Base-by-base conservation (phyloP, 371 early-diverging fungal species). In the Mucor circinelloides region DNA sequence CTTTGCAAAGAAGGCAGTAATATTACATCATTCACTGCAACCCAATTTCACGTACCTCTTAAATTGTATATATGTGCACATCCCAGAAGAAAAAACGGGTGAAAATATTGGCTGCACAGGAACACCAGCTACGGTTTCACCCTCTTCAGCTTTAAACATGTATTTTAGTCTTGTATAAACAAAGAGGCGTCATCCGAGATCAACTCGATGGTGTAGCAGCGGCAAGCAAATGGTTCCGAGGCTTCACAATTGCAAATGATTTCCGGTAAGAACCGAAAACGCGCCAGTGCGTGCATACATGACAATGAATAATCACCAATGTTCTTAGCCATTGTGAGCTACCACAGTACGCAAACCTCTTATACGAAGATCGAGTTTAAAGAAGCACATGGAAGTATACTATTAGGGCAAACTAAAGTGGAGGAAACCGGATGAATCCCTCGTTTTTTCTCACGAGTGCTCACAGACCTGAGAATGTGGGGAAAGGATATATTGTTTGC, bases 361-460 rank as follows among this genome's bases (percentile, higher is more conserved):
- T 44, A 44, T 44, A 19, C 7, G n/a, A 44, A 50, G 50, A 36
- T 13, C 2, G 50, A 25, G 13, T 19, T 25, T 1, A 36, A 12
- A 36, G 25, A 25, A 50, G 25, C 50, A 50, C 50, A 50, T 50
- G 50, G 21, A 50, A 50, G 25, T 50, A 50, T 50, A 50, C 50
- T 25, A 50, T 50, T 50, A 50, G 50, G 23, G 50, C 50, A 50
- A 50, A 50, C 50, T 8, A 25, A 55, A 31, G 55, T 55, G 55
- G 55, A 55, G 55, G 8, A 55, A 55, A 55, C 55, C 55, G 55
- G 55, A 55, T 55, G 31, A 17, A 55, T 55, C 55, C 55, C 55
- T 55, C 55, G 31, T 55, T 55, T 55, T 55, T 55, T 55, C 55
- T 55, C 55, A 55, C 55, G 55, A 55, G 55, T 31, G 55, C 55